Conservation (phyloP, 805 yeast genomes). For the Zygosaccharomyces lentus region DNA sequence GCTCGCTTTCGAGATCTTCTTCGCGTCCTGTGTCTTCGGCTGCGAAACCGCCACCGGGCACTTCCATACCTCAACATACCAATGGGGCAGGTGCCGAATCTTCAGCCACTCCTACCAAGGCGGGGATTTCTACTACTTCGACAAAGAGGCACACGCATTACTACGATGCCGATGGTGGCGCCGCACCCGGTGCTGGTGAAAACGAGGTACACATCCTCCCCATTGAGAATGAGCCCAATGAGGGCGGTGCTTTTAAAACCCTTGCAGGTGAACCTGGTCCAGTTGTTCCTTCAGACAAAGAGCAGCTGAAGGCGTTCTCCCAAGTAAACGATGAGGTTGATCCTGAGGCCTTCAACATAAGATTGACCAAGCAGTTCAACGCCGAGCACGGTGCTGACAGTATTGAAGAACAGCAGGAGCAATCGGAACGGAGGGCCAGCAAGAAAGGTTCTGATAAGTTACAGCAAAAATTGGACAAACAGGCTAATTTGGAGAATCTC, state of each 20-base stretch:
- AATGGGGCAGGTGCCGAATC: no score
- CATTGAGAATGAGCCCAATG: conserved; percentile 37
- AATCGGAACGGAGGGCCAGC: not conserved
- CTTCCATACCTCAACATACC: no score
- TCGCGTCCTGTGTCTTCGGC: conserved; percentile 12
- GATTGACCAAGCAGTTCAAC: conserved; percentile 21
- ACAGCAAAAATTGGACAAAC: not conserved
- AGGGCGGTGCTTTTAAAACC: conserved; percentile 38
- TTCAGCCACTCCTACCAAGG: not conserved
- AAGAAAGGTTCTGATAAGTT: not conserved
- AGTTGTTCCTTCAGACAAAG: conserved; percentile 47
- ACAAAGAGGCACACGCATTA: conserved; percentile 6
- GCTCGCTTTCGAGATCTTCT: no score
- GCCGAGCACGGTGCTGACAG: conserved; percentile 8
- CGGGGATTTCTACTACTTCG: conserved; percentile 2
- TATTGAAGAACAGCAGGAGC: conserved; percentile 14
- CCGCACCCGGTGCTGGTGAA: conserved; percentile 13
- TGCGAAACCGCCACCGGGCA: conserved; percentile 17
- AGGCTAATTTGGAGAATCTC: not conserved
- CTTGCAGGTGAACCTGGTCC: conserved; percentile 71
- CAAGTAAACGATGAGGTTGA: conserved; percentile 52
- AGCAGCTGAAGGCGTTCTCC: conserved; percentile 60
- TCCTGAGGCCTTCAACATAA: conserved; percentile 54
- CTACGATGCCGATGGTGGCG: conserved; percentile 8
- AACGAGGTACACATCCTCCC: conserved; percentile 41